Base-by-base conservation (phyloP, 495 filamentous ascomycete genomes). In the Acidiella bohemica region DNA sequence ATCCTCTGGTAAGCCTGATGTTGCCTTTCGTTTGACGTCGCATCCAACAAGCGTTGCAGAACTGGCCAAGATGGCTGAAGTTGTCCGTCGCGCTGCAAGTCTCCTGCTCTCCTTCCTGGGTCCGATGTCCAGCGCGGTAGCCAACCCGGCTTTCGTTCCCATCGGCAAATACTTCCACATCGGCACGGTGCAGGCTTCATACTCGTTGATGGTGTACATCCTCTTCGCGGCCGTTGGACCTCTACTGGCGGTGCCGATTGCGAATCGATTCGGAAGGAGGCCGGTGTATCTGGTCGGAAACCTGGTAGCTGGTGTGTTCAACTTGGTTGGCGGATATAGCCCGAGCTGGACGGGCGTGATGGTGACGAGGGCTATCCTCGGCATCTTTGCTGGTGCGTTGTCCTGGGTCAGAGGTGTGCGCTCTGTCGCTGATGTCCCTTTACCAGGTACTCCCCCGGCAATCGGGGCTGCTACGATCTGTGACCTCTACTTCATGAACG, bases 191-290 rank as follows among this genome's bases (percentile, higher is more conserved):
- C 31, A 45, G 23, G 55, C 57, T 7, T 46, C 44, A 4, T 60
- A 60, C 35, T 32, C 37, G 24, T 33, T 44, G 5, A 55, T 49
- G 2, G 39, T 56, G 1, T 29, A 32, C 24, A 56, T 56, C 24
- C 18, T 42, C 17, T 46, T 45, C 35, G 46, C 51, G 0, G 54
- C 48, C n/a, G 32, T 58, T 5, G 61, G 55, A 35, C 58, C 59
- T 3, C 32, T 64, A 5, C 30, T 63, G 14, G 49, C 49, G 44
- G 42, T 48, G 3, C 56, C 62, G 1, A 31, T 65, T 1, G 36
- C 53, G 14, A 57, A 59, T 29, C 32, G 40, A 5, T 59, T 59
- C 43, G 63, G 63, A 14, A 53, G 62, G 26, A 47, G 63, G 13
- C 53, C 56, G 7, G 44, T 64, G 7, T 60, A 53, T 40, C 32